Conservation (phyloP, 2,329 filamentous ascomycete species). For the Cordyceps cateniannulata region DNA sequence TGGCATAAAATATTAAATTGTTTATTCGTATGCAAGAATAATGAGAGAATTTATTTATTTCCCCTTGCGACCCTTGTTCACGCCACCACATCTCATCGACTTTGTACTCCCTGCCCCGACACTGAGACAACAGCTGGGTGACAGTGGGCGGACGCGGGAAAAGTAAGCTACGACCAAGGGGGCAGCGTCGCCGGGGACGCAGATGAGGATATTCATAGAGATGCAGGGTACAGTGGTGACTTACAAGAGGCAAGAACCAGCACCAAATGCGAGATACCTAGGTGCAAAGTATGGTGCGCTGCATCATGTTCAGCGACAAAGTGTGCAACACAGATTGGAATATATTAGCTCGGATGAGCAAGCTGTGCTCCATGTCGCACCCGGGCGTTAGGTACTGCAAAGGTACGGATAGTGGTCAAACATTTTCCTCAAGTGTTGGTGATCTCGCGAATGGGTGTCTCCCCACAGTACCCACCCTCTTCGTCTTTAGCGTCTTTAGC, state of each 20-base stretch:
- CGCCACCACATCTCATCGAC: constrained; percentile 8
- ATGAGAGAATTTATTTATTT: background rate
- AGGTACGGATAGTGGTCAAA: background rate
- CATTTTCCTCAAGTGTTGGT: no score
- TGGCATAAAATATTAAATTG: background rate
- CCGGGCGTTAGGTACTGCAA: no score
- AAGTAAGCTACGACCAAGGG: constrained; percentile 6
- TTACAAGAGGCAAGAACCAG: background rate
- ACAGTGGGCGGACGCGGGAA: background rate
- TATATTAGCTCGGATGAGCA: background rate
- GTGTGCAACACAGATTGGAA: no score
- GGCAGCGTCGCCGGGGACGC: background rate
- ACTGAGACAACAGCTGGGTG: background rate
- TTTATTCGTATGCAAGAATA: background rate
- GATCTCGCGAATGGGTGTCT: no score
- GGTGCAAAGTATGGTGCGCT: background rate
- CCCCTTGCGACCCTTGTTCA: background rate
- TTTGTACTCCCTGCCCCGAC: background rate
- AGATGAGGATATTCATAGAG: background rate
- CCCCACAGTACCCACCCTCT: background rate
- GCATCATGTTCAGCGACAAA: background rate
- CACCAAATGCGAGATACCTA: background rate
- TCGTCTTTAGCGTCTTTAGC: background rate
- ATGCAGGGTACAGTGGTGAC: background rate
- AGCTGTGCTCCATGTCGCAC: background rate